phyloP scores from a whole-genome alignment of 495 filamentous ascomycete species.

The Podospora pseudocomata region DNA sequence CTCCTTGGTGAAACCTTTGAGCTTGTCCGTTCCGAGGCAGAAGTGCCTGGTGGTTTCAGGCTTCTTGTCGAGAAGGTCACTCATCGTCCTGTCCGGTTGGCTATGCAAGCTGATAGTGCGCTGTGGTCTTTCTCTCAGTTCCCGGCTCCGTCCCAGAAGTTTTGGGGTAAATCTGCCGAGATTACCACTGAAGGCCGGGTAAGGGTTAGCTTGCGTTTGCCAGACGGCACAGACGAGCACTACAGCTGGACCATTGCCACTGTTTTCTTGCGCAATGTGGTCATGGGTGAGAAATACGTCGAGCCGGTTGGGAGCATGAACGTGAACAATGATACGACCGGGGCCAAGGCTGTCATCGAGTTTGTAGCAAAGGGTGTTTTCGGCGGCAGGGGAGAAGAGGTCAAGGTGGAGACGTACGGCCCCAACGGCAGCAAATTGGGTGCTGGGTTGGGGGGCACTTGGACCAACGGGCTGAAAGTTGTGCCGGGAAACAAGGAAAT shows the following conservation, averaged over 20 bases:
- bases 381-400: slow-evolving; percentile 87
- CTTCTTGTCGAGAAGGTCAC: slow-evolving; percentile 90
- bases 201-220: slow-evolving; percentile 58
- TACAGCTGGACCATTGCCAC: slow-evolving; percentile 84
- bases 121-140: slow-evolving; percentile 83
- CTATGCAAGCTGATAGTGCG: slow-evolving; percentile 83
- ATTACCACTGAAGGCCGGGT: slow-evolving; percentile 86
- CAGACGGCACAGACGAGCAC: slow-evolving; percentile 65
- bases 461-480: slow-evolving; percentile 68
- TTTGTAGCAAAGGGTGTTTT: slow-evolving; percentile 97
- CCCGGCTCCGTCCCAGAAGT: slow-evolving; percentile 87
- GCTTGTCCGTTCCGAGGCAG: slow-evolving; percentile 76
- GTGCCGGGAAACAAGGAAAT: slow-evolving; percentile 62
- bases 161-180: slow-evolving; percentile 97
- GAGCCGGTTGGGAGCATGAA: slow-evolving; percentile 89
- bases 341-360: slow-evolving; percentile 71
- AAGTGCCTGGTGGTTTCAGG: slow-evolving; percentile 68
- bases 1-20: slow-evolving; percentile 96
- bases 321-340: slow-evolving; percentile 74
- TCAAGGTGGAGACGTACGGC: slow-evolving; percentile 67
- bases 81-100: slow-evolving; percentile 87
- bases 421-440: slow-evolving; percentile 57
- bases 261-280: slow-evolving; percentile 89
- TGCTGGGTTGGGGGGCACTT: slow-evolving; percentile 70
- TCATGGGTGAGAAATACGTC: slow-evolving; percentile 96